A percentile compares a stretch with the other conserved stretches of the same genome.
phyloP scores from a whole-genome alignment of 75 land plant genomes.

The Picea sitchensis region DNA sequence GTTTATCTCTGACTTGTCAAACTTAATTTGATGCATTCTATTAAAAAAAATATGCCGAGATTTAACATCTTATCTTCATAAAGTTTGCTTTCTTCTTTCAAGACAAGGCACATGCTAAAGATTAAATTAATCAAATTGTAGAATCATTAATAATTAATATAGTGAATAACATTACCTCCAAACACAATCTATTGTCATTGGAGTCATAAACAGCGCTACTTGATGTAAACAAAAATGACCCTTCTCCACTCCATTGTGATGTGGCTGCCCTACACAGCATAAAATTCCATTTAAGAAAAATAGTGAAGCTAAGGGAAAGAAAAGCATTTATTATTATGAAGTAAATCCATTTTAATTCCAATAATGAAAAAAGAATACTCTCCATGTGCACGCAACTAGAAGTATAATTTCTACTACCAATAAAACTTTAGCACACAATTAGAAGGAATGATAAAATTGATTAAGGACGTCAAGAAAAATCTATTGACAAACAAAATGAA shows the following conservation, averaged over 20 bases:
- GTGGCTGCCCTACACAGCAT: constrained; percentile 33
- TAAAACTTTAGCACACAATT: background rate
- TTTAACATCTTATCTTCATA: background rate
- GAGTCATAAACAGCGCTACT: constrained; percentile 47
- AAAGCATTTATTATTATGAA: background rate
- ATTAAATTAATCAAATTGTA: background rate
- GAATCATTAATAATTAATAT: background rate
- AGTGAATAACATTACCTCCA: constrained; percentile 23
- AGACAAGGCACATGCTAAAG: background rate
- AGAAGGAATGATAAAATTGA: no score
- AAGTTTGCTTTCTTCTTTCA: background rate
- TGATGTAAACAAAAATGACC: constrained; percentile 43
- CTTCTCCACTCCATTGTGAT: constrained; percentile 38
- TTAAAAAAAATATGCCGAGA: background rate
- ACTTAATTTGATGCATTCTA: background rate
- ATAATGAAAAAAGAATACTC: background rate
- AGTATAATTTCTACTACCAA: background rate
- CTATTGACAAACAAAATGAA: no score
- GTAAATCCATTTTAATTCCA: background rate
- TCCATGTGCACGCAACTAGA: background rate
- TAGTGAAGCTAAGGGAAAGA: background rate
- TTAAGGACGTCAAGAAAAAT: no score
- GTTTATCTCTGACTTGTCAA: background rate
- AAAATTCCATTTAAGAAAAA: background rate
- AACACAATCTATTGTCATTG: constrained; percentile 29